Base-by-base conservation (phyloP, 75 land plant genomes). In the Cryptomeria japonica region DNA sequence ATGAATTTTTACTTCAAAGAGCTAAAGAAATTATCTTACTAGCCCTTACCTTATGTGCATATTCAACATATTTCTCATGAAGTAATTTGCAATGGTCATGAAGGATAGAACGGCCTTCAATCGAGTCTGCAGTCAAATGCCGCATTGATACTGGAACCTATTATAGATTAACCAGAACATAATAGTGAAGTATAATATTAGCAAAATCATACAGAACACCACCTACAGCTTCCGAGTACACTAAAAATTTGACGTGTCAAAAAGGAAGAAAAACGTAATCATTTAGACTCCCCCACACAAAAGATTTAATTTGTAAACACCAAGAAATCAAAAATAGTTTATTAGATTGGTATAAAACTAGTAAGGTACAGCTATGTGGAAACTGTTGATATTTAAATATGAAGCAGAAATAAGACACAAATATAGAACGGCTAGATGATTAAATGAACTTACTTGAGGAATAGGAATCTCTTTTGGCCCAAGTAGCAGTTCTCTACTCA, bases 21-120 rank as follows among this genome's bases (percentile, higher is more conserved):
- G 47, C 6, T 37, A 32, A 28, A 87, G 38, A 37, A 80, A 31
- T 15, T 39, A 38, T 46, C 80, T 46, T 84, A 44, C n/a, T 34
- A 87, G 86, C 58, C 18, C n/a, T 41, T 85, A 98, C 99, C 99
- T 96, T 94, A 88, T 98, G 99, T 84, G 96, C 97, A 94, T 98
- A 97, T 72, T 96, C 95, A 44, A 98, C 94, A 89, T 98, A 98
- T 86, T 96, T 96, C 86, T 98, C 99, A 89, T 93, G 98, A 77
- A 97, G 98, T 56, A 96, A 89, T 91, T 97, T 98, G 91, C 93
- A 92, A 86, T 96, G 98, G 87, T 95, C 96, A 92, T 98, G 99
- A 89, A 98, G 94, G 83, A 92, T 87, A 46, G 97, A 91, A 13
- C 96, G 95, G 37, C 99, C 99, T 91, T 98, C 99, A 87, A 98